phyloP scores from a whole-genome alignment of 768 basidiomycete genomes.

The Boletus vinaceobasis region DNA sequence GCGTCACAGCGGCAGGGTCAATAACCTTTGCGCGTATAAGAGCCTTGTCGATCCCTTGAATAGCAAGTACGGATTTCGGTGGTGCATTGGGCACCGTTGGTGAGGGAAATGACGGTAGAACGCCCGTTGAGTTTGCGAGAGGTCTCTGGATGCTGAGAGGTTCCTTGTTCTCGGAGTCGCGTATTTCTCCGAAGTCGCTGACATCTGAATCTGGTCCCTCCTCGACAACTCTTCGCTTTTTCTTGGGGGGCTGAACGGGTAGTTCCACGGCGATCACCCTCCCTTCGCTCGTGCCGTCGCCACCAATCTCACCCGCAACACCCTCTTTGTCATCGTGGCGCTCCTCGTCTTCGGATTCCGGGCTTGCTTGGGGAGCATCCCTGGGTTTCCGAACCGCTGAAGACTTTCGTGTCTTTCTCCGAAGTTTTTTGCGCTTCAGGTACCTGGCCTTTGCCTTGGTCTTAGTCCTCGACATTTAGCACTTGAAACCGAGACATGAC shows the following conservation, averaged over 20 bases:
- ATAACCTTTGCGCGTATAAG: constrained; percentile 68
- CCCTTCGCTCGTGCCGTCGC: constrained; percentile 8
- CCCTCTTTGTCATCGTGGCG: constrained; percentile 11
- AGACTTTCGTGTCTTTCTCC: constrained; percentile 50
- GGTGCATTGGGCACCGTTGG: constrained; percentile 67
- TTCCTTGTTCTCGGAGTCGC: neutral
- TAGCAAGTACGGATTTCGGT: constrained; percentile 62
- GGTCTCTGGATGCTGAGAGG: constrained; percentile 1
- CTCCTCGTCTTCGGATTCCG: constrained; percentile 24
- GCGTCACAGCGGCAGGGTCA: constrained; percentile 45
- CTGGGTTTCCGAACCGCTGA: constrained; percentile 27
- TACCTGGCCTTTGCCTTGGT: constrained; percentile 74
- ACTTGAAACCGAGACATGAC: neutral
- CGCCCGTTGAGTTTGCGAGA: constrained; percentile 21
- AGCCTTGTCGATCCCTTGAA: constrained; percentile 77
- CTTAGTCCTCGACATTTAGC: constrained; percentile 41
- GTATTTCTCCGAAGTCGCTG: neutral
- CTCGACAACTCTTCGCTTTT: constrained; percentile 40
- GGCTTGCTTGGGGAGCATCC: constrained; percentile 14
- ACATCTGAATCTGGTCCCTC: constrained; percentile 21
- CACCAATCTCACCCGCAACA: constrained; percentile 17
- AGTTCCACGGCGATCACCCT: constrained; percentile 4
- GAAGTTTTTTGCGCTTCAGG: constrained; percentile 65
- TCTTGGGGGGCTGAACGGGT: constrained; percentile 35
- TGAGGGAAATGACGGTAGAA: constrained; percentile 67